Percentiles rank a stretch among this genome's conserved stretches.
These are phyloP conservation scores for Blastobotrys buckinghamii DNA, from an alignment of 1,139 yeast genomes.

Conservation along the genomic window DNA sequence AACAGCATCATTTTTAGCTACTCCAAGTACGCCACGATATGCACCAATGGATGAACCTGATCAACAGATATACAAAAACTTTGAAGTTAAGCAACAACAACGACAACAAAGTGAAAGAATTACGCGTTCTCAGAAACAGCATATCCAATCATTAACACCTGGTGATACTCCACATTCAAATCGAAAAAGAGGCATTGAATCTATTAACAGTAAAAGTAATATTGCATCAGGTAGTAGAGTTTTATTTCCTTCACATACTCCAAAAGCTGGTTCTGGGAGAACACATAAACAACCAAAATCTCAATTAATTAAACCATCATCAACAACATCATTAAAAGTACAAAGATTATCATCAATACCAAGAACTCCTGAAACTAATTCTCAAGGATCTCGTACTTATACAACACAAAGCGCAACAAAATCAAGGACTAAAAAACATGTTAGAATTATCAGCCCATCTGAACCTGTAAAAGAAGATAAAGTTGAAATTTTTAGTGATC, in stretches of 20 bases:
- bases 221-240: slow-evolving; percentile 15
- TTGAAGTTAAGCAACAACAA: background rate
- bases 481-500: slow-evolving; percentile 21
- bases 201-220: slow-evolving; percentile 7
- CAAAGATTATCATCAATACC: background rate
- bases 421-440: background rate
- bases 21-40: slow-evolving; percentile 35
- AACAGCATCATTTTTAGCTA: slow-evolving; percentile 20
- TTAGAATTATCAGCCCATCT: slow-evolving; percentile 9
- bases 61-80: slow-evolving; percentile 15
- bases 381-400: background rate
- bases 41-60: slow-evolving; percentile 35
- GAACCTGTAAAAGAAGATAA: background rate
- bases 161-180: slow-evolving; percentile 24
- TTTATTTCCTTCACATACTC: slow-evolving; percentile 18
- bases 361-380: background rate
- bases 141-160: slow-evolving; percentile 21
- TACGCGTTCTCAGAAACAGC: slow-evolving; percentile 1
- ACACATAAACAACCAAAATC: slow-evolving; percentile 1
- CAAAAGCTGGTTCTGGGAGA: slow-evolving; percentile 14
- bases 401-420: background rate
- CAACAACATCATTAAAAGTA: background rate
- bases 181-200: slow-evolving; percentile 18
- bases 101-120: background rate
- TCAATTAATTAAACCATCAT: background rate